Base-by-base conservation (phyloP, 305 asterid species). In the Nicotiana rustica region DNA sequence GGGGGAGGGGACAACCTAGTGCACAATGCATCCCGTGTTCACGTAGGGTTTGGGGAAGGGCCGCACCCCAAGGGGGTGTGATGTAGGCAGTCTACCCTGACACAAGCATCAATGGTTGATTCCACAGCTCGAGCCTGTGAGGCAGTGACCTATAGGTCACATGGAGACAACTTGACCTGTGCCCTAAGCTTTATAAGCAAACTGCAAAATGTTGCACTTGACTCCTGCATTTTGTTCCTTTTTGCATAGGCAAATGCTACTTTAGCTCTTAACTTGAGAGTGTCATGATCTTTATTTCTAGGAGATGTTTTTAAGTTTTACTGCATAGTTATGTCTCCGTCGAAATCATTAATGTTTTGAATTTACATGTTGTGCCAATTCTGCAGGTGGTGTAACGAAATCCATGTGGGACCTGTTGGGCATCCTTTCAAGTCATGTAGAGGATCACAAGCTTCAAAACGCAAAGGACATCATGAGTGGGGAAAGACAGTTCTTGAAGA, bases 401-500 rank as follows among this genome's bases (percentile, higher is more conserved):
- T 96, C 75, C 98, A 96, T 18, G 93, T 93, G 36, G 99, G 98
- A 84, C 89, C 93, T 19, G 77, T 73, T 68, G 98, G 96, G 57
- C 99, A 96, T 86, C 98, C 98, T 61, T 95, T 95, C 91, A 95
- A 88, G 89, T 94, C 99, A 5, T 96, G 99, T 83, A 90, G 88
- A 88, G 99, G 99, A 38, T 84, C 92, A 80, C 86, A 80, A 38
- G 84, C 97, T 84, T 92, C 98, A 21, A 62, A 83, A 36, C 93
- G 98, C 4, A 92, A 82, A 75, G 99, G 99, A 77, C 87, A 35
- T 67, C 99, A 96, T 18, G 98, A 96, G 85, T 96, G 98, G 99
- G 87, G 87, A 44, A 82, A 84, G 81, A 93, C 97, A 62, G 91
- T 88, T 81, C 57, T 95, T 35, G 98, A 96, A 79, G 99, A 95